Evolutionary conservation across 352 stramenopile species (phyloP).

Genomic region (Pythium periplocum): DNA sequence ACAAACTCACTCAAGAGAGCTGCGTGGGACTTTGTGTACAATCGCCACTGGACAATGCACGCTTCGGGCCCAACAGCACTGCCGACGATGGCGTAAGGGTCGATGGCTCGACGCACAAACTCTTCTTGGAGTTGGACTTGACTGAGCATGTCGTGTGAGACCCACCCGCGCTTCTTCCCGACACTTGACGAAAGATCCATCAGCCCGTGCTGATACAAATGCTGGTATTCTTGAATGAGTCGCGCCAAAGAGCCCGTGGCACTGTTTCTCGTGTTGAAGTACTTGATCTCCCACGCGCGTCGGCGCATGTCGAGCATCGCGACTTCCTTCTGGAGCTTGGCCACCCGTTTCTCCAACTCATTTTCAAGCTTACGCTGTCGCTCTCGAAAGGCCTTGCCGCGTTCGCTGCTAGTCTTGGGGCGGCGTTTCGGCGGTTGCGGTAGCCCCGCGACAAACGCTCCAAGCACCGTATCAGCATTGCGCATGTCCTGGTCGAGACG

Average conservation of each 20-base stretch:
- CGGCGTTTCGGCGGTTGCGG: conserved; percentile 5
- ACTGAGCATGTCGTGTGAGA: no score
- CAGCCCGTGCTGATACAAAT: conserved; percentile 10
- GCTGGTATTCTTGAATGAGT: conserved; percentile 5
- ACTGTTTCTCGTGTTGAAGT: conserved; percentile 2
- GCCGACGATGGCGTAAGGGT: conserved; percentile 3
- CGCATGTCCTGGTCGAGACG: conserved; percentile 7
- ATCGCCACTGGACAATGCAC: conserved; percentile 10
- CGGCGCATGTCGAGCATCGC: conserved; percentile 4
- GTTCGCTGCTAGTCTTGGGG: conserved; percentile 13
- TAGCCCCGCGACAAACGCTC: conserved; percentile 15
- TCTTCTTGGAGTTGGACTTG: neutral
- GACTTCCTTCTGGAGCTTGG: conserved; percentile 5
- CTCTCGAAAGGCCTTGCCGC: conserved; percentile 12
- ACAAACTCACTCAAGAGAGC: no score
- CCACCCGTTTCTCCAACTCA: conserved; percentile 6
- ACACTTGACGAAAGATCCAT: no score
- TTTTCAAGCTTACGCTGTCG: conserved; percentile 8
- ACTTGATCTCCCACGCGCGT: conserved; percentile 1
- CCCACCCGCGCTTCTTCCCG: no score
- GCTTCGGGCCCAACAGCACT: neutral
- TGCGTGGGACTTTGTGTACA: conserved; percentile 4
- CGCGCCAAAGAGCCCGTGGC: conserved; percentile 10
- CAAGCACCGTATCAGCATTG: conserved; percentile 7
- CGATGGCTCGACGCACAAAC: conserved; percentile 4